Evolutionary conservation across 192 early-diverging fungal genomes (phyloP).

Genomic region (Nowakowskiella sp.): DNA sequence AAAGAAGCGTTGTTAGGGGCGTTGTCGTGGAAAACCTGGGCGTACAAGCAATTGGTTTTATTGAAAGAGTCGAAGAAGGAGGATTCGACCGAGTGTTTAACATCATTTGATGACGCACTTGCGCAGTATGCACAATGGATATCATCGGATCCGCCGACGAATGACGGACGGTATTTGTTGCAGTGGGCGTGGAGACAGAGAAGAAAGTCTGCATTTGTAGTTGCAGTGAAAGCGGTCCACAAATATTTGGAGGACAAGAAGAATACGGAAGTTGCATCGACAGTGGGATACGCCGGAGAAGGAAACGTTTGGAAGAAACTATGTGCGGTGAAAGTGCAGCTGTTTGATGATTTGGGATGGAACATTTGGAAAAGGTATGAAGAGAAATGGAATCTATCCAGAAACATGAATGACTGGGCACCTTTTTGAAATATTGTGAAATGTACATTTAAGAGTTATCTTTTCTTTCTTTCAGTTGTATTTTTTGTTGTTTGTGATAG

Average conservation of each 20-base stretch:
- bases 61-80: conserved; percentile 27
- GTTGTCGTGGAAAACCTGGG: conserved; percentile 47
- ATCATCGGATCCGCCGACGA: conserved; percentile 42
- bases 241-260: conserved; percentile 56
- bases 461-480: too few relatives aligned
- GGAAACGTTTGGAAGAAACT: conserved; percentile 48
- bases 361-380: conserved; percentile 60
- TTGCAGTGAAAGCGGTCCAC: conserved; percentile 64
- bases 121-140: conserved; percentile 55
- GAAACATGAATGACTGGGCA: conserved; percentile 33
- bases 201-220: conserved; percentile 46
- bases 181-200: conserved; percentile 48
- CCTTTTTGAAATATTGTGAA: conserved; percentile 31
- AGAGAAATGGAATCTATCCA: conserved; percentile 44
- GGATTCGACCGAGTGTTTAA: conserved; percentile 7
- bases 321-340: conserved; percentile 38
- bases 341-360: conserved; percentile 64
- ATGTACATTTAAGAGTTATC: too few relatives aligned
- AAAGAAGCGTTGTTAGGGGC: conserved; percentile 60
- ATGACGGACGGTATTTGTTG: conserved; percentile 43
- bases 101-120: conserved; percentile 49
- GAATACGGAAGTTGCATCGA: conserved; percentile 22
- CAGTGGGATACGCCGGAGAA: conserved; percentile 37
- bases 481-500: too few relatives aligned
- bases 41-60: conserved; percentile 23